A percentile compares a stretch with the other conserved stretches of the same genome.
Evolutionary conservation across 495 filamentous ascomycete species (phyloP).

Genomic region (Talaromyces proteolyticus): DNA sequence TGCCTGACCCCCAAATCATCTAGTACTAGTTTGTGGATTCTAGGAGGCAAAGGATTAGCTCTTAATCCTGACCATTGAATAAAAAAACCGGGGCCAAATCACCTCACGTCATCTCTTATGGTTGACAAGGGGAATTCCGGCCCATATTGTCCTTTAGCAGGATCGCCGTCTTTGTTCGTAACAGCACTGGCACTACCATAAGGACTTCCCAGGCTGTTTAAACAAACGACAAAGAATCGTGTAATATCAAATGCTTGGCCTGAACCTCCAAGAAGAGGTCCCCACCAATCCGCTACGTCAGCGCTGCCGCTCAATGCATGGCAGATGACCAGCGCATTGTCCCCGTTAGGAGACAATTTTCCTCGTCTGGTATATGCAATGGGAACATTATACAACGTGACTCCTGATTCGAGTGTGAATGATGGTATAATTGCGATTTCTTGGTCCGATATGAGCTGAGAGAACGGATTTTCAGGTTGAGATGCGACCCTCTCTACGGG

Average conservation of each 20-base stretch:
- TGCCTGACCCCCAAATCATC: constrained; percentile 84
- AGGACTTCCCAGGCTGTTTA: constrained; percentile 94
- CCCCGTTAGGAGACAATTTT: constrained; percentile 60
- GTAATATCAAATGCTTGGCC: constrained; percentile 90
- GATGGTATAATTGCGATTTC: constrained; percentile 76
- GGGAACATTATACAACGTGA: constrained; percentile 78
- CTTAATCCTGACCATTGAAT: neutral
- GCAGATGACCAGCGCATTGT: constrained; percentile 96
- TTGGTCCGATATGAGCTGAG: constrained; percentile 79
- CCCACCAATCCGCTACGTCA: constrained; percentile 98
- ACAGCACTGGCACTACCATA: constrained; percentile 96
- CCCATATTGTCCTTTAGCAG: constrained; percentile 71
- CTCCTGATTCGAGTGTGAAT: constrained; percentile 92
- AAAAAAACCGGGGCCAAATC: constrained; percentile 19
- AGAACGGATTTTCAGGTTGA: constrained; percentile 91
- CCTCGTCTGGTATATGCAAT: constrained; percentile 90
- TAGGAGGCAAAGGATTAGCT: constrained; percentile 23
- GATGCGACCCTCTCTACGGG: constrained; percentile 56
- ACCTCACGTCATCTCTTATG: constrained; percentile 92
- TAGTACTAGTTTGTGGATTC: constrained; percentile 84
- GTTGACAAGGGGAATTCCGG: constrained; percentile 96
- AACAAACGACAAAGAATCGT: constrained; percentile 89
- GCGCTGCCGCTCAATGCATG: constrained; percentile 94
- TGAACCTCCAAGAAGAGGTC: constrained; percentile 80
- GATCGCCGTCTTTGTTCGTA: constrained; percentile 76